These are phyloP conservation scores for Penicillium sp. DNA, from an alignment of 2,329 filamentous ascomycete genomes.

Conservation along the genomic window DNA sequence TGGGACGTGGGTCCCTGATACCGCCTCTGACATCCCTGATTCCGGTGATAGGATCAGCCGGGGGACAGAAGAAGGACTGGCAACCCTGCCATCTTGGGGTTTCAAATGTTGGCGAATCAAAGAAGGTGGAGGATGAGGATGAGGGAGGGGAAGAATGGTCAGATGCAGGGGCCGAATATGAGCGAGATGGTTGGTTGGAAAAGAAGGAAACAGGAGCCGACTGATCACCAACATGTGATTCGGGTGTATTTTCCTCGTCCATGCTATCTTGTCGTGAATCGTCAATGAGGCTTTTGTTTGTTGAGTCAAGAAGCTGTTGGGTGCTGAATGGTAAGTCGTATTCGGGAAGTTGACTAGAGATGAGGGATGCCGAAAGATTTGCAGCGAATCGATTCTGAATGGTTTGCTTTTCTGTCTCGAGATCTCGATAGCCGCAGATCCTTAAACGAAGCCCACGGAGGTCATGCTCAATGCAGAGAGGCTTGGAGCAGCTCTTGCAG, in stretches of 20 bases:
- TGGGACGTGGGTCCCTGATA: slow-evolving; percentile 46
- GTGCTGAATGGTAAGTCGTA: slow-evolving; percentile 33
- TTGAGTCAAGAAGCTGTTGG: slow-evolving; percentile 30
- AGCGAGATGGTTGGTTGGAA: slow-evolving; percentile 34
- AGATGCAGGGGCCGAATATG: slow-evolving; percentile 40
- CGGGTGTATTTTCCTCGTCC: slow-evolving; percentile 23
- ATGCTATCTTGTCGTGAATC: slow-evolving; percentile 30
- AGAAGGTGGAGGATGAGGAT: slow-evolving; percentile 40
- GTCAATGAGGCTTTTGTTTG: slow-evolving; percentile 38
- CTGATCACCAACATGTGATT: slow-evolving; percentile 20
- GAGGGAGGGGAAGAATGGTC: slow-evolving; percentile 42
- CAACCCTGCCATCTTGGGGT: slow-evolving; percentile 47
- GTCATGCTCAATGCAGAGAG: slow-evolving; percentile 60
- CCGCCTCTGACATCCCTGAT: slow-evolving; percentile 22
- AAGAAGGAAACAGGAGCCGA: slow-evolving; percentile 19
- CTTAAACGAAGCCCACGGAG: slow-evolving; percentile 55
- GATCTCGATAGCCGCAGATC: slow-evolving; percentile 57
- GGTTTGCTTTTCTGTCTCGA: slow-evolving; percentile 49
- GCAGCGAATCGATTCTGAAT: slow-evolving; percentile 34
- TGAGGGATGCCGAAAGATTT: slow-evolving; percentile 16
- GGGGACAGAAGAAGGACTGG: slow-evolving; percentile 49
- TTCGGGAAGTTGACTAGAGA: slow-evolving; percentile 17
- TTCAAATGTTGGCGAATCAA: slow-evolving; percentile 35
- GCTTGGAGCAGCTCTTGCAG: slow-evolving; percentile 56
- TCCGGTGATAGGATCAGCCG: slow-evolving; percentile 3